These are phyloP conservation scores for Cylindrotheca fusiformis DNA, from an alignment of 108 stramenopile genomes.

Conservation along the genomic window DNA sequence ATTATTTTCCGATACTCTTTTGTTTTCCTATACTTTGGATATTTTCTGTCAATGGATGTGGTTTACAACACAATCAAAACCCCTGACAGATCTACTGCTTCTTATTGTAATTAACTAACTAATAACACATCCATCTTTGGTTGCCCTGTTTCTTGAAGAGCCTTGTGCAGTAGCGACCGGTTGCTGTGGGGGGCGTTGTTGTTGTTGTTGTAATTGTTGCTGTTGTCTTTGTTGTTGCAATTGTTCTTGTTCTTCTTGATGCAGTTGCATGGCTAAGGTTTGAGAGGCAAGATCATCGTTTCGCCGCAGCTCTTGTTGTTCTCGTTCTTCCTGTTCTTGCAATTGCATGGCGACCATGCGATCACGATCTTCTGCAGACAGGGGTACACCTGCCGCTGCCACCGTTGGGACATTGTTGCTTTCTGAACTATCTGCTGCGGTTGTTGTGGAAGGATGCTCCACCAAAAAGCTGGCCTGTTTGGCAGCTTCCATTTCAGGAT, in stretches of 20 bases:
- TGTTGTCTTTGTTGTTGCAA: conserved; percentile 18
- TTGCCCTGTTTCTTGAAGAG: neutral
- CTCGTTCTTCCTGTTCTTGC: conserved; percentile 18
- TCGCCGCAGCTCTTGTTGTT: neutral
- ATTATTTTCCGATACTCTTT: too few species aligned
- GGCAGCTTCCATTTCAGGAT: conserved; percentile 55
- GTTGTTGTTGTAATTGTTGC: conserved; percentile 3
- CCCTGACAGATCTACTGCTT: too few species aligned
- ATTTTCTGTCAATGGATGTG: too few species aligned
- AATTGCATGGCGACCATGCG: conserved; percentile 21
- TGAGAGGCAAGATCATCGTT: neutral
- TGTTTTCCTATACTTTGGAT: too few species aligned
- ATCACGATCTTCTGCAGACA: conserved; percentile 26
- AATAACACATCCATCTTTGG: conserved; percentile 19
- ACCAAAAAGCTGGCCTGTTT: conserved; percentile 41
- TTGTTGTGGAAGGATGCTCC: conserved; percentile 1
- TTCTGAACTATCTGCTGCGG: neutral
- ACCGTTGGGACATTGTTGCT: neutral
- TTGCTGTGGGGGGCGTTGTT: neutral
- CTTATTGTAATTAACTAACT: too few species aligned
- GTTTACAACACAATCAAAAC: too few species aligned
- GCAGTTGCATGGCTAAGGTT: conserved; percentile 22
- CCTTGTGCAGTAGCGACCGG: conserved; percentile 1
- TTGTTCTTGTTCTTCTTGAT: conserved; percentile 13
- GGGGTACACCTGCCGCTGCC: neutral